Percentiles rank a stretch among this genome's conserved stretches.
Evolutionary conservation across 2,329 filamentous ascomycete genomes (phyloP).

Genomic region (Pyrenochaeta sp.): DNA sequence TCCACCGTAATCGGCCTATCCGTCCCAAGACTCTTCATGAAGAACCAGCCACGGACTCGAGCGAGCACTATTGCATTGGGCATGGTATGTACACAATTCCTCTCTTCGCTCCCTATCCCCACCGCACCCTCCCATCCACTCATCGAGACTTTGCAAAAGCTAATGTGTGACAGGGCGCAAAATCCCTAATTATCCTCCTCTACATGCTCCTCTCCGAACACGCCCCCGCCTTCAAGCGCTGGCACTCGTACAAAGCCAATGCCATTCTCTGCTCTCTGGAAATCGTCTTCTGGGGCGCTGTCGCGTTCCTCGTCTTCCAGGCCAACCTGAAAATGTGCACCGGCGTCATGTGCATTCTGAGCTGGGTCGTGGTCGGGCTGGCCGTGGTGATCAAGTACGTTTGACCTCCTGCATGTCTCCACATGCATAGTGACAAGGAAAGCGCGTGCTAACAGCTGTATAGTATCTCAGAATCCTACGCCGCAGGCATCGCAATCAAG

Average conservation of each 20-base stretch:
- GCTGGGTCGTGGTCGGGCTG: conserved; percentile 27
- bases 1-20: conserved; percentile 20
- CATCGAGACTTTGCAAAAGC: too few species aligned
- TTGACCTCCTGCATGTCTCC: neutral
- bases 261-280: conserved; percentile 53
- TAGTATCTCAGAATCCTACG: conserved; percentile 1
- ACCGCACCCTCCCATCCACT: too few species aligned
- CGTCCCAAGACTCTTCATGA: conserved; percentile 26
- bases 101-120: neutral
- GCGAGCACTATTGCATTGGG: conserved; percentile 29
- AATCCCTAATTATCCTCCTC: conserved; percentile 51
- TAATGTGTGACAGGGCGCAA: conserved; percentile 37
- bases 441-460: conserved; percentile 4
- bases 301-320: conserved; percentile 38
- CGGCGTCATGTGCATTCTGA: conserved; percentile 24
- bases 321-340: conserved; percentile 23
- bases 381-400: conserved; percentile 22
- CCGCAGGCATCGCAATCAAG: conserved; percentile 13
- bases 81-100: conserved; percentile 26
- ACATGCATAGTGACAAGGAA: too few species aligned
- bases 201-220: conserved; percentile 54
- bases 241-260: conserved; percentile 52
- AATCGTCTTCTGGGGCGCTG: conserved; percentile 53
- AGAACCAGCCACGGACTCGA: conserved; percentile 27
- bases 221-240: conserved; percentile 40